A percentile compares a stretch with the other conserved stretches of the same genome.
phyloP scores from a whole-genome alignment of 768 basidiomycete genomes.

The Collybiopsis luxurians region DNA sequence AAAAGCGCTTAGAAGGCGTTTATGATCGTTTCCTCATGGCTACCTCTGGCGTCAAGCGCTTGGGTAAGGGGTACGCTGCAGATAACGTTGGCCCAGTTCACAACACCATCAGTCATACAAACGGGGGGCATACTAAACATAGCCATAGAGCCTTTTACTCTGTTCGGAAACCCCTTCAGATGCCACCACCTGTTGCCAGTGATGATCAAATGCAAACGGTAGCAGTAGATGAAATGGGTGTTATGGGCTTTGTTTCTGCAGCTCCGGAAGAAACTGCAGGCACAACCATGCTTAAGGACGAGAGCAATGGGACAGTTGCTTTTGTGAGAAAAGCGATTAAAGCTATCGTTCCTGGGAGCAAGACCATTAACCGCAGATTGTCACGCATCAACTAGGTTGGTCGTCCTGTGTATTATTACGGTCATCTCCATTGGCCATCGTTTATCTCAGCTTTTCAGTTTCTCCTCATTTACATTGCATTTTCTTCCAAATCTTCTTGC shows the following conservation, averaged over 20 bases:
- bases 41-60: slow-evolving; percentile 73
- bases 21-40: slow-evolving; percentile 86
- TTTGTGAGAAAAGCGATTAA: slow-evolving; percentile 72
- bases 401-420: no score
- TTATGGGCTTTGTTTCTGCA: slow-evolving; percentile 37
- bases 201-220: slow-evolving; percentile 43
- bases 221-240: slow-evolving; percentile 67
- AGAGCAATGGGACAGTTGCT: slow-evolving; percentile 46
- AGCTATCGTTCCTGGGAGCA: slow-evolving; percentile 64
- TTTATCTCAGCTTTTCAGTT: background rate
- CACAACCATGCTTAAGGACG: slow-evolving; percentile 37
- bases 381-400: slow-evolving; percentile 39
- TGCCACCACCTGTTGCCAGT: slow-evolving; percentile 75
- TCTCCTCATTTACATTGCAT: slow-evolving; percentile 4
- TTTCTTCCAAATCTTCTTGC: slow-evolving; percentile 5
- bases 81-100: slow-evolving; percentile 48
- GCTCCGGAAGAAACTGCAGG: slow-evolving; percentile 17
- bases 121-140: slow-evolving; percentile 25
- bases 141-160: slow-evolving; percentile 45
- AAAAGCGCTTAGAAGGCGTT: slow-evolving; percentile 64
- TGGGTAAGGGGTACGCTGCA: slow-evolving; percentile 81
- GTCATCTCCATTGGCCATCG: no score
- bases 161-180: slow-evolving; percentile 39
- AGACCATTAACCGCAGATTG: slow-evolving; percentile 47
- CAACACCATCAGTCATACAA: slow-evolving; percentile 26